Conservation (phyloP, 2,329 filamentous ascomycete species). For the Scleromitrula shiraiana region DNA sequence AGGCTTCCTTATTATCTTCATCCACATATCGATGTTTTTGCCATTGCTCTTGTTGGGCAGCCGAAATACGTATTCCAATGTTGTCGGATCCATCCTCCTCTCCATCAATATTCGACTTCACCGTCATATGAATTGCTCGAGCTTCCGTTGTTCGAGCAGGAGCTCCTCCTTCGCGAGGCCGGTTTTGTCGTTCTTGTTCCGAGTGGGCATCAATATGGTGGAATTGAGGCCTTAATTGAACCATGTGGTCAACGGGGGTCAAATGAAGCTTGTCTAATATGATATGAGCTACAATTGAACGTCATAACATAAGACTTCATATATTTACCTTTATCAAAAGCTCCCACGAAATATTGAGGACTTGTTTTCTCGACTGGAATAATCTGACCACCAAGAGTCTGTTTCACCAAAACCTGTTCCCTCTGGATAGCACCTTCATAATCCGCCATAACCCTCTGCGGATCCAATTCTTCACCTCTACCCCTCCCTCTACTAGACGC, state of each 20-base stretch:
- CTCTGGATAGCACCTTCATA: conserved; percentile 62
- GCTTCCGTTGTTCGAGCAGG: conserved; percentile 40
- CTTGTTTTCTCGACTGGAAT: conserved; percentile 54
- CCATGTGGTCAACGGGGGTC: conserved; percentile 72
- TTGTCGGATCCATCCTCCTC: conserved; percentile 59
- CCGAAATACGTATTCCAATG: conserved; percentile 66
- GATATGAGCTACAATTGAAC: conserved; percentile 3
- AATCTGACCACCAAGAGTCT: conserved; percentile 79
- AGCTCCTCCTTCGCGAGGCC: conserved; percentile 32
- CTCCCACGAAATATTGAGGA: conserved; percentile 74
- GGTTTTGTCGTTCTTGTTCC: conserved; percentile 48
- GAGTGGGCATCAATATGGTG: conserved; percentile 83
- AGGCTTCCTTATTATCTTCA: conserved; percentile 69
- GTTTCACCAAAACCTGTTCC: conserved; percentile 66
- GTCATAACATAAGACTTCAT: too few relatives aligned
- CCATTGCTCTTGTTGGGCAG: conserved; percentile 80
- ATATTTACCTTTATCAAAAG: conserved; percentile 76
- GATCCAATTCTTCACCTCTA: conserved; percentile 29
- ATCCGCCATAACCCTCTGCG: conserved; percentile 36
- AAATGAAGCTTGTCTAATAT: conserved; percentile 71
- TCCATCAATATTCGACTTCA: conserved; percentile 67
- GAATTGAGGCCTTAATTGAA: conserved; percentile 84
- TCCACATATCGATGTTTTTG: conserved; percentile 70
- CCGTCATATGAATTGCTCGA: conserved; percentile 76
- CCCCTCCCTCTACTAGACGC: conserved; percentile 30